Base-by-base conservation (phyloP, 768 basidiomycete genomes). In the Tremella fuciformis region DNA sequence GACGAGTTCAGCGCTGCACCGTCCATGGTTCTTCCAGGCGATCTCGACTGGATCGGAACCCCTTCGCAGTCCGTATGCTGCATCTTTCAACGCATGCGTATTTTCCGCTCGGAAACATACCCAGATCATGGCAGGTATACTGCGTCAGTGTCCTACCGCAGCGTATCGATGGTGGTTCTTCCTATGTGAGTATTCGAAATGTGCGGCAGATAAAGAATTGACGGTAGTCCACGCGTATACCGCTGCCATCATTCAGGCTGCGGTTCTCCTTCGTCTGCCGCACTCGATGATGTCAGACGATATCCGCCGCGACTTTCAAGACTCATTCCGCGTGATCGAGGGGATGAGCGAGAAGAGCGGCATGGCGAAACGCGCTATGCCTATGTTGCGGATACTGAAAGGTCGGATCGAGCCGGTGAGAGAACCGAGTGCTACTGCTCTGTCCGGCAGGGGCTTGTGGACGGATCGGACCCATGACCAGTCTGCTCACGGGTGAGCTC, bases 161-260 rank as follows among this genome's bases (percentile, higher is more conserved):
- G 51, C 51, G 9, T 52, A 52, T n/a, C 26, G 51, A 7, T 52
- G 51, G 51, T 52, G 51, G 51, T 52, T 52, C 38, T 52, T 52
- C 51, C 29, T 52, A 7, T 52, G 51, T 52, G 37, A 8, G 51
- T 38, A 13, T 46, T 34, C 18, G 51, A 24, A 13, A 34, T 8
- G n/a, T 52, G 11, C 29, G 22, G n/a, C n/a, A n/a, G n/a, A n/a
- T n/a, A n/a, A n/a, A n/a, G n/a, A n/a, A n/a, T 29, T 52, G 51
- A 52, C 51, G 3, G 8, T 52, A 52, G 51, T 52, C 51, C 51
- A 52, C 51, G 51, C 51, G 11, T 52, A 52, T 40, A 52, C 51
- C n/a, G 26, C 51, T 3, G 51, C 51, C 13, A 34, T 52, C 26
- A 39, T 52, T 8, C 51, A 52, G 22, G 51, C 51, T 52, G 34